Evolutionary conservation across 1,139 yeast species (phyloP), one percentile per base, ranked within the genome.

Genomic region (Nadsonia commutata): DNA sequence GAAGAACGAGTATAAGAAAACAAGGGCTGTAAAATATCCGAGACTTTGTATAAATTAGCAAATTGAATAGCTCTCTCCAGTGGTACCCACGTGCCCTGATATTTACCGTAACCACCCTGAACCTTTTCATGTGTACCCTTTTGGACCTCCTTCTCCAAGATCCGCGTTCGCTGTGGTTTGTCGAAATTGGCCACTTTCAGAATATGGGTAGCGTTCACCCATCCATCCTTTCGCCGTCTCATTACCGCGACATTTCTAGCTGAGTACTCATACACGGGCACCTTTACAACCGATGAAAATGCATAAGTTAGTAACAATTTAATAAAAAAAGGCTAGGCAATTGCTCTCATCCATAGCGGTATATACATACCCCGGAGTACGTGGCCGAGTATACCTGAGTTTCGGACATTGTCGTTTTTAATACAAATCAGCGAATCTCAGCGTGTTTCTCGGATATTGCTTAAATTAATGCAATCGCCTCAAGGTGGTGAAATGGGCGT

Each of bases 41-140:
- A 76, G 1, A 84, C 81, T 1, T 72, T 74, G 54, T 79, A 80
- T 51, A 74, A 73, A 42, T 68, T 69, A 39, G 86, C 77, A 18
- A 83, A 64, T 6, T 71, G 69, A 1, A 71, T 72, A 0, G 88
- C 84, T 27, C 80, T 63, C 19, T 53, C 60, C 38, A 52, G 55
- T 0, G 95, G 94, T 19, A 86, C 80, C 85, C 95, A 90, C 0
- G 96, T 84, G 1, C 97, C 97, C 63, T 88, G 96, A 59, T 83
- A 84, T 57, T 85, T 81, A 13, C 96, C 96, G 57, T 86, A 84
- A 0, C 95, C 96, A 40, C 95, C 96, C 63, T 86, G 95, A 11
- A 88, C 90, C 58, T 86, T 88, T 58, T 88, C 96, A 60, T 85
- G 95, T 37, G 68, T 68, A 22, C 94, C 94, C 1, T 78, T 74